Percentiles rank a stretch among this genome's conserved stretches.
phyloP scores from a whole-genome alignment of 2,329 filamentous ascomycete species.

The Fusarium heterosporum region DNA sequence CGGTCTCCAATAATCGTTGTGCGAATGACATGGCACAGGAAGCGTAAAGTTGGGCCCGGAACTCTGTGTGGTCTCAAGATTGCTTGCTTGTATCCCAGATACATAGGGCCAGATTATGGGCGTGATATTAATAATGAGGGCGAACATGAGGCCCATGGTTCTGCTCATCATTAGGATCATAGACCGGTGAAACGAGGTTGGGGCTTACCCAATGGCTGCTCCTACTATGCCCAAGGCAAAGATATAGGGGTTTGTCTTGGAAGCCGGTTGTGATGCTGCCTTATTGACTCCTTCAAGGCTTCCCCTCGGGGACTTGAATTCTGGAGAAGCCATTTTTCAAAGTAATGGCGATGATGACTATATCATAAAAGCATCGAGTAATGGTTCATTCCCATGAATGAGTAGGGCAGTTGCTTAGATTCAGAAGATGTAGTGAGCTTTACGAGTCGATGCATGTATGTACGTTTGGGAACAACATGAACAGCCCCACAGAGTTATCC shows the following conservation, averaged over 20 bases:
- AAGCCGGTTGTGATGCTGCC: neutral
- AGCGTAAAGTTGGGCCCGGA: conserved; percentile 25
- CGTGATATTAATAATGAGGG: conserved; percentile 22
- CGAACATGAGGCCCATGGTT: conserved; percentile 21
- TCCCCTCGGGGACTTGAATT: neutral
- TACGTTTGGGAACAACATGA: conserved; percentile 8
- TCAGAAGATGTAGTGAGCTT: too few relatives aligned
- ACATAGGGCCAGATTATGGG: conserved; percentile 21
- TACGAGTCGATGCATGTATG: neutral
- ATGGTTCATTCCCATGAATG: neutral
- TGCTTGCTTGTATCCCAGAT: neutral
- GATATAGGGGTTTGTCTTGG: conserved; percentile 24
- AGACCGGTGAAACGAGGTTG: rapidly evolving
- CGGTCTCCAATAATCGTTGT: conserved; percentile 78
- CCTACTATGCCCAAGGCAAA: conserved; percentile 28
- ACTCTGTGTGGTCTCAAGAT: neutral
- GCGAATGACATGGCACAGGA: conserved; percentile 72
- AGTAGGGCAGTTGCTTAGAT: too few relatives aligned
- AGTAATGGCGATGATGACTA: too few relatives aligned
- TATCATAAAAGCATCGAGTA: neutral
- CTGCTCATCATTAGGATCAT: conserved; percentile 3
- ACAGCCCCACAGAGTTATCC: conserved; percentile 14
- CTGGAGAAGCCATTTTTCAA: neutral
- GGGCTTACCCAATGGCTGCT: conserved; percentile 26
- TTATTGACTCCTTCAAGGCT: neutral